phyloP scores from a whole-genome alignment of 2,329 filamentous ascomycete genomes.

The Phialophora chinensis region DNA sequence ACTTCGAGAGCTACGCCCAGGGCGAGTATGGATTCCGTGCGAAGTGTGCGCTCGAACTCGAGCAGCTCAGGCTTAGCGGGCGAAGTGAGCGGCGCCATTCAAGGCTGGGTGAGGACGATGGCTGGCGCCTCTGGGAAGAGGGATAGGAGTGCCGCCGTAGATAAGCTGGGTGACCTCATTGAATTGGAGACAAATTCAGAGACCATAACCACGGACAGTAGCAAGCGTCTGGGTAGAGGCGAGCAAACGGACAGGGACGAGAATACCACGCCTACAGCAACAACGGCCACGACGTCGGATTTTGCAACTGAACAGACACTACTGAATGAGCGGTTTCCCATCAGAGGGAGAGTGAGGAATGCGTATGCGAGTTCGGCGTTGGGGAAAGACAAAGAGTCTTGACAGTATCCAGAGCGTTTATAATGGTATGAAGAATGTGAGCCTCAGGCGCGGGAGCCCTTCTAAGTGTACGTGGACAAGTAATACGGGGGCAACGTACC shows the following conservation, averaged over 20 bases:
- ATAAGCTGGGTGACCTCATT: slow-evolving; percentile 49
- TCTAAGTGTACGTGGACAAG: not conserved
- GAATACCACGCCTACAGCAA: slow-evolving; percentile 17
- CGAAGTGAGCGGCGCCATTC: slow-evolving; percentile 83
- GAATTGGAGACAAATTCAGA: slow-evolving; percentile 46
- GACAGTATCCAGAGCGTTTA: not conserved
- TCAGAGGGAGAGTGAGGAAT: slow-evolving; percentile 39
- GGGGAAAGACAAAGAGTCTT: slow-evolving; percentile 26
- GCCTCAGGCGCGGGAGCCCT: not conserved
- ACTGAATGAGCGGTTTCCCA: slow-evolving; percentile 41
- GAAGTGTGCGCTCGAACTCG: slow-evolving; percentile 49
- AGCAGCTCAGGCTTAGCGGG: slow-evolving; percentile 64
- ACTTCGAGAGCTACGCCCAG: slow-evolving; percentile 46
- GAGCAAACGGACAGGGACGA: not conserved
- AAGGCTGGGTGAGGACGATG: slow-evolving; percentile 87
- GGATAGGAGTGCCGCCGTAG: slow-evolving; percentile 22
- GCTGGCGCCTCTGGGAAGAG: slow-evolving; percentile 44
- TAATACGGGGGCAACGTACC: not conserved
- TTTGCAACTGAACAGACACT: slow-evolving; percentile 36
- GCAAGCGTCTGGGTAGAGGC: not conserved
- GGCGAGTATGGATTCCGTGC: slow-evolving; percentile 50
- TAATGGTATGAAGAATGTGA: not conserved
- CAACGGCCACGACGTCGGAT: not conserved
- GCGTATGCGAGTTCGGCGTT: slow-evolving; percentile 31
- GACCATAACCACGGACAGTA: not conserved